Percentiles rank a stretch among this genome's conserved stretches.
phyloP scores from a whole-genome alignment of 176 grass and related monocot species.

The Carex pumila region DNA sequence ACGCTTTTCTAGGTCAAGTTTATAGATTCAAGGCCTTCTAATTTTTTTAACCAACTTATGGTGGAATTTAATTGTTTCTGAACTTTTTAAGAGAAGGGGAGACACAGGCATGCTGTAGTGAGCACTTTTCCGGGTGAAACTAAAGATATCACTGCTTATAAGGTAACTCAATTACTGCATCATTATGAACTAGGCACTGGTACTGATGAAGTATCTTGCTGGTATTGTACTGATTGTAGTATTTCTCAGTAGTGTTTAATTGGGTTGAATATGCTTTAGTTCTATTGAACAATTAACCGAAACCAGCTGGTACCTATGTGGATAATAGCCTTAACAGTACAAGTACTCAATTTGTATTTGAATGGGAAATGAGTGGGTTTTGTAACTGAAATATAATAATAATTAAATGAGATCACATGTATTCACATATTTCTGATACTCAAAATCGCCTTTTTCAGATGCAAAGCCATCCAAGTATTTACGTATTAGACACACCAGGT shows the following conservation, averaged over 20 bases:
- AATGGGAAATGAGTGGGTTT: background rate
- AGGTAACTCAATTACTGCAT: slow-evolving; percentile 26
- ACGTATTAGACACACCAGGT: slow-evolving; percentile 62
- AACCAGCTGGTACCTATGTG: background rate
- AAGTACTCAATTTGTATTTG: background rate
- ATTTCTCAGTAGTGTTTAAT: background rate
- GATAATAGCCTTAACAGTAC: background rate
- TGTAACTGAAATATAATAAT: background rate
- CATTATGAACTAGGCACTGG: background rate
- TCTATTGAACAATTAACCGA: background rate
- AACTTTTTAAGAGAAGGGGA: slow-evolving; percentile 62
- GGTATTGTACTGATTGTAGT: background rate
- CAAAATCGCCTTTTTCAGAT: slow-evolving; percentile 35
- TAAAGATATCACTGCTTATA: slow-evolving; percentile 66
- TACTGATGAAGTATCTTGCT: background rate
- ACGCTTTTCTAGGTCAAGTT: slow-evolving; percentile 4
- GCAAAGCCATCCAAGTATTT: slow-evolving; percentile 74
- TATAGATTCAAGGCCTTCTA: background rate
- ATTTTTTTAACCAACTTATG: background rate
- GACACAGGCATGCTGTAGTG: slow-evolving; percentile 56
- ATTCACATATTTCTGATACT: background rate
- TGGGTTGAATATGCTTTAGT: background rate
- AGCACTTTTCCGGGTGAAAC: slow-evolving; percentile 78
- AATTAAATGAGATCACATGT: background rate
- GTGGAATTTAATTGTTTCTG: background rate